These are phyloP conservation scores for Sphenostylis stenocarpa DNA, from an alignment of 306 rosid genomes.

Conservation along the genomic window DNA sequence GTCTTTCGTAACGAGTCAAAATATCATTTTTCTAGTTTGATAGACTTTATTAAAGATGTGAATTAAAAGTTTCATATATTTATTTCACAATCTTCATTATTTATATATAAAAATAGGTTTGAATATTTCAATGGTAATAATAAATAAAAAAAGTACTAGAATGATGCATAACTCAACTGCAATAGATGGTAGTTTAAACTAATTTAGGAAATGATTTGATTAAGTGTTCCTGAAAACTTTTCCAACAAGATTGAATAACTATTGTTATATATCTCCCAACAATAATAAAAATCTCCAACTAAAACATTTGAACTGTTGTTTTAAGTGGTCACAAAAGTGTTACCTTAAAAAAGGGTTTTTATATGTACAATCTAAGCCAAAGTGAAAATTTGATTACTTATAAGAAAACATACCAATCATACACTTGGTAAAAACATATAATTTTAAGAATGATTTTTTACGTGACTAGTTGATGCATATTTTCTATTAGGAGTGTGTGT, in stretches of 20 bases:
- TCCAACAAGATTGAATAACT: background rate
- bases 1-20: too few relatives aligned
- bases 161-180: background rate
- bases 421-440: background rate
- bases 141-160: background rate
- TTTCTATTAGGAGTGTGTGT: conserved; percentile 18
- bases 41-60: too few relatives aligned
- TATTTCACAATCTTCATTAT: too few relatives aligned
- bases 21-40: too few relatives aligned
- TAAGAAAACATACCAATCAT: background rate
- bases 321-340: background rate
- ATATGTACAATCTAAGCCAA: background rate
- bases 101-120: too few relatives aligned
- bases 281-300: background rate
- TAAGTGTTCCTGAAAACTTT: background rate
- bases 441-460: background rate
- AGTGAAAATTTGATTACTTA: background rate
- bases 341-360: background rate
- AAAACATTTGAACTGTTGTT: background rate
- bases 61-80: too few relatives aligned
- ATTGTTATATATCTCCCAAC: background rate
- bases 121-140: too few relatives aligned
- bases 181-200: background rate
- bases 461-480: background rate
- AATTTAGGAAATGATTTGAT: background rate